Conservation (phyloP, 129 eudicot genomes). For the Artemisia argyi region DNA sequence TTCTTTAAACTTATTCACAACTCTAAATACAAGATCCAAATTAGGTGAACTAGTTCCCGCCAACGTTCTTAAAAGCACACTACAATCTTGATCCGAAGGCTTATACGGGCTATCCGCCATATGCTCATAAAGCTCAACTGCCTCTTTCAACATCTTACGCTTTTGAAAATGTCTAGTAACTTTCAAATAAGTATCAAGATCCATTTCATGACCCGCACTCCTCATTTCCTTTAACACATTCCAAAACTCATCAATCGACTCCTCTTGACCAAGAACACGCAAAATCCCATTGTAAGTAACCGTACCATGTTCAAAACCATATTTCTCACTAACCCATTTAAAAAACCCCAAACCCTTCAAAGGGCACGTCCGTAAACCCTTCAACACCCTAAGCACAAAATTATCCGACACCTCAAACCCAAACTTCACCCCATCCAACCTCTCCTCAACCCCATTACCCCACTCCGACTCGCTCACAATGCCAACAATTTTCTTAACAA, state of each 20-base stretch:
- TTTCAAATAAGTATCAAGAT: slow-evolving; percentile 79
- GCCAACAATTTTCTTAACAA: slow-evolving; percentile 52
- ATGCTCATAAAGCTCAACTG: slow-evolving; percentile 73
- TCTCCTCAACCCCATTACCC: slow-evolving; percentile 59
- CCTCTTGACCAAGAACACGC: slow-evolving; percentile 62
- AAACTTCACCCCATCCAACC: slow-evolving; percentile 44
- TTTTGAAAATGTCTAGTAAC: slow-evolving; percentile 66
- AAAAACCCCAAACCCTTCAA: slow-evolving; percentile 61
- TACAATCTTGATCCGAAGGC: slow-evolving; percentile 57
- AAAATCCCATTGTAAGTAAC: slow-evolving; percentile 72
- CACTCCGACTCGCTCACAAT: slow-evolving; percentile 44
- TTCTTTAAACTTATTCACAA: slow-evolving; percentile 60
- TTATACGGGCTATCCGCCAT: slow-evolving; percentile 89
- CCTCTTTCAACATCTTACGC: slow-evolving; percentile 70
- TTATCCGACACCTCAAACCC: slow-evolving; percentile 43
- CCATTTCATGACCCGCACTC: slow-evolving; percentile 62
- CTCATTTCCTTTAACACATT: slow-evolving; percentile 58
- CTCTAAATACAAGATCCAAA: slow-evolving; percentile 70
- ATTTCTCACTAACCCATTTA: slow-evolving; percentile 51
- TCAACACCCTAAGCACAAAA: slow-evolving; percentile 64
- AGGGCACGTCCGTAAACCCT: slow-evolving; percentile 48
- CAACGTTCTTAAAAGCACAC: slow-evolving; percentile 50
- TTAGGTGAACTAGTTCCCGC: slow-evolving; percentile 42
- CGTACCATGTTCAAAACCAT: slow-evolving; percentile 42
- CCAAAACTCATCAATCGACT: slow-evolving; percentile 67